Evolutionary conservation across 768 basidiomycete species (phyloP).

Genomic region (Galerina marginata): DNA sequence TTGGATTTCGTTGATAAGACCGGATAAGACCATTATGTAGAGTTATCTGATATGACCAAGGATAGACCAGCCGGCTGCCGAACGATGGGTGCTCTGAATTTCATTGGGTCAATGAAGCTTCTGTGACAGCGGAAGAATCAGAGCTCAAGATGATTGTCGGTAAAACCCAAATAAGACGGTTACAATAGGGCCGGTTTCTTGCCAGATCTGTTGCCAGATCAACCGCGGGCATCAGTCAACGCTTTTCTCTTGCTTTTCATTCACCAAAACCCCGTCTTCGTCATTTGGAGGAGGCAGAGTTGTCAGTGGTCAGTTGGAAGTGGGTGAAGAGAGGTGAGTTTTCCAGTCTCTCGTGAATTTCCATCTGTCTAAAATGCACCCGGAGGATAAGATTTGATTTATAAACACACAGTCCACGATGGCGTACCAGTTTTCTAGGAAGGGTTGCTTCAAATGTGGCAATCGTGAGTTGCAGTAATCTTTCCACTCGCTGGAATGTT

Average conservation of each 20-base stretch:
- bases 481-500: constrained; percentile 18
- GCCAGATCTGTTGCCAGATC: constrained; percentile 23
- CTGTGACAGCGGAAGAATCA: neutral
- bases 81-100: too few species aligned
- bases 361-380: constrained; percentile 8
- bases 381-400: constrained; percentile 28
- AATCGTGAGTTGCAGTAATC: constrained; percentile 64
- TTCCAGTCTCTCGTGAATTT: constrained; percentile 1
- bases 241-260: constrained; percentile 35
- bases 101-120: constrained; percentile 14
- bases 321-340: constrained; percentile 72
- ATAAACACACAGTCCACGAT: constrained; percentile 48
- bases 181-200: constrained; percentile 34
- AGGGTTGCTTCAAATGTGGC: constrained; percentile 94
- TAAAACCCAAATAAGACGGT: neutral
- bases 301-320: constrained; percentile 71
- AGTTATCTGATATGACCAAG: neutral
- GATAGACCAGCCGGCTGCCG: neutral
- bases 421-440: constrained; percentile 85
- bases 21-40: neutral
- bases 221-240: constrained; percentile 11
- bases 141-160: neutral
- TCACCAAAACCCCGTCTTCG: constrained; percentile 55
- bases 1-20: constrained; percentile 9
- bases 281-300: constrained; percentile 69